phyloP scores from a whole-genome alignment of 257 asterid species.

The Osmanthus fragrans region DNA sequence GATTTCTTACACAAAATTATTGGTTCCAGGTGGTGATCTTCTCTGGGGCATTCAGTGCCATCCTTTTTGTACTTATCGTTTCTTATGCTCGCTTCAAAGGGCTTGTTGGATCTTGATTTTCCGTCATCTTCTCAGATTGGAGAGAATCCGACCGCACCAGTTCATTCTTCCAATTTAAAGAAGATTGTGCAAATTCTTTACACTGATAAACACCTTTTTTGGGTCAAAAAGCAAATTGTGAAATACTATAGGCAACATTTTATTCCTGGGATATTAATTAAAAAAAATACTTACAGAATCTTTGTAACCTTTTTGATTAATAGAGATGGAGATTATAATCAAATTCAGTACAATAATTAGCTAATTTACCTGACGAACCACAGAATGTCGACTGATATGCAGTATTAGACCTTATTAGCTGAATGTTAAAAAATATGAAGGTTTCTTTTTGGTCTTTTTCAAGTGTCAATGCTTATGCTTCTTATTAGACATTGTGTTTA shows the following conservation, averaged over 20 bases:
- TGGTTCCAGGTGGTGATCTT: conserved; percentile 55
- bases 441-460: too few relatives aligned
- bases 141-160: neutral
- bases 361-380: too few relatives aligned
- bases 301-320: neutral
- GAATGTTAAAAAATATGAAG: too few relatives aligned
- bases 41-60: conserved; percentile 32
- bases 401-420: too few relatives aligned
- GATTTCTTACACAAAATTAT: neutral
- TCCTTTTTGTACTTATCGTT: conserved; percentile 51
- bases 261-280: neutral
- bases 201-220: neutral
- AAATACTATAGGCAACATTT: neutral
- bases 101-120: conserved; percentile 71
- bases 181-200: neutral
- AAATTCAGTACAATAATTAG: neutral
- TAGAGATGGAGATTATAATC: neutral
- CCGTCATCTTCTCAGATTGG: neutral
- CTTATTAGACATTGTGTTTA: too few relatives aligned
- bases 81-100: conserved; percentile 78
- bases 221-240: neutral
- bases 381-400: too few relatives aligned
- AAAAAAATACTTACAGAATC: neutral
- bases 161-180: neutral
- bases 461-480: too few relatives aligned